These are phyloP conservation scores for Syzygium syzygioides DNA, from an alignment of 441 rosid genomes.

Conservation along the genomic window DNA sequence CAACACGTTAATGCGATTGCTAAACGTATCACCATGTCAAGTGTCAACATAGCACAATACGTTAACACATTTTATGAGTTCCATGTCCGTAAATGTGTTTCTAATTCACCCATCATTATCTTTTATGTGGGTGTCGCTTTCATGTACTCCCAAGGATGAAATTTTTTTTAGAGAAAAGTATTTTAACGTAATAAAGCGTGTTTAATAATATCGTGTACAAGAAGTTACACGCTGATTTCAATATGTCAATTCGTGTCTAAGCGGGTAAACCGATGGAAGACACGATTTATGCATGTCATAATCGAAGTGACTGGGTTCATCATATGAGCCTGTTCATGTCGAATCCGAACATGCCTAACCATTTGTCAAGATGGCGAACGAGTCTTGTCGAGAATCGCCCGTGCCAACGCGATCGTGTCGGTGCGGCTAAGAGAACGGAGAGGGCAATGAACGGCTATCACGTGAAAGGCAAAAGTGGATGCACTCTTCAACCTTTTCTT, in stretches of 20 bases:
- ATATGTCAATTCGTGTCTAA: fast-evolving
- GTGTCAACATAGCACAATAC: not conserved
- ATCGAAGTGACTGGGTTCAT: not conserved
- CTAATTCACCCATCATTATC: not conserved
- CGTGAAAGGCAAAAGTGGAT: not conserved
- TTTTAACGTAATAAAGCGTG: not conserved
- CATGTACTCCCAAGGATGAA: not conserved
- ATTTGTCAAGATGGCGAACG: not conserved
- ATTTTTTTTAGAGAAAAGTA: not conserved
- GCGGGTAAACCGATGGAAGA: fast-evolving
- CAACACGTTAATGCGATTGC: not conserved
- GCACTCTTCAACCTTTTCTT: not conserved
- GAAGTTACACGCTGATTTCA: not conserved
- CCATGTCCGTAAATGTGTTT: not conserved
- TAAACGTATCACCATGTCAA: not conserved
- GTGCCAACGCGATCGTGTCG: not conserved
- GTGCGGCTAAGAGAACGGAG: not conserved
- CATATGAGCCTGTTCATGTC: not conserved
- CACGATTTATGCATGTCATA: not conserved
- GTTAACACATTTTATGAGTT: not conserved
- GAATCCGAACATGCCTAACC: not conserved
- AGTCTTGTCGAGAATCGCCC: not conserved
- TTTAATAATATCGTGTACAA: not conserved
- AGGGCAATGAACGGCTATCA: not conserved
- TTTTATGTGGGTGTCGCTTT: not conserved